Percentiles rank a stretch among this genome's conserved stretches.
These are phyloP conservation scores for Oryza nivara DNA, from an alignment of 176 grass and related monocot genomes.

Conservation along the genomic window DNA sequence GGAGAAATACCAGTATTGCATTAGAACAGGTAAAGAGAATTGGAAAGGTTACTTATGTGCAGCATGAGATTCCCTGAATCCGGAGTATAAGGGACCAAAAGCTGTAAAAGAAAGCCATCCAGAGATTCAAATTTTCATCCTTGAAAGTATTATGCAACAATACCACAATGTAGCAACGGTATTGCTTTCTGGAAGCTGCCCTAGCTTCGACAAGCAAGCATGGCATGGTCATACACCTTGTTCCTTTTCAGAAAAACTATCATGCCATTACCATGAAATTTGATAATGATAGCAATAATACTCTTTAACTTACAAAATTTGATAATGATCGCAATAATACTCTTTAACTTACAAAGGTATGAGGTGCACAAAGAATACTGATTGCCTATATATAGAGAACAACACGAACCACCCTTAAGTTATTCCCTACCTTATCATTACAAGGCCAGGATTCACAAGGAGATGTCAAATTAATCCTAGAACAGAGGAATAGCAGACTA, in stretches of 20 bases:
- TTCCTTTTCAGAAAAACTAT: too few relatives aligned
- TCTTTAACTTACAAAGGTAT: slow-evolving; percentile 3
- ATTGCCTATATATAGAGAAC: slow-evolving; percentile 8
- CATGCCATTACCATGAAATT: too few relatives aligned
- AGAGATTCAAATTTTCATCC: neutral
- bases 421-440: slow-evolving; percentile 41
- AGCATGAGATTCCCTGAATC: neutral
- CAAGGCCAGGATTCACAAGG: slow-evolving; percentile 22
- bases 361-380: neutral
- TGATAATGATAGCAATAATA: neutral
- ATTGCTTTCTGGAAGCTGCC: neutral
- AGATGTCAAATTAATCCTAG: slow-evolving; percentile 8
- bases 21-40: neutral
- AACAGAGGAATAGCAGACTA: slow-evolving; percentile 10
- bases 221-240: neutral
- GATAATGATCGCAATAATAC: neutral
- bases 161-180: slow-evolving; percentile 8
- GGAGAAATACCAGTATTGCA: neutral
- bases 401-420: slow-evolving; percentile 34
- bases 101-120: neutral
- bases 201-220: neutral
- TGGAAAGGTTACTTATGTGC: neutral
- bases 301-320: slow-evolving; percentile 2
- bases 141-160: neutral
- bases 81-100: neutral